Base-by-base conservation (phyloP, 1,284 basidiomycete species). In the Rugosomyces carneus region DNA sequence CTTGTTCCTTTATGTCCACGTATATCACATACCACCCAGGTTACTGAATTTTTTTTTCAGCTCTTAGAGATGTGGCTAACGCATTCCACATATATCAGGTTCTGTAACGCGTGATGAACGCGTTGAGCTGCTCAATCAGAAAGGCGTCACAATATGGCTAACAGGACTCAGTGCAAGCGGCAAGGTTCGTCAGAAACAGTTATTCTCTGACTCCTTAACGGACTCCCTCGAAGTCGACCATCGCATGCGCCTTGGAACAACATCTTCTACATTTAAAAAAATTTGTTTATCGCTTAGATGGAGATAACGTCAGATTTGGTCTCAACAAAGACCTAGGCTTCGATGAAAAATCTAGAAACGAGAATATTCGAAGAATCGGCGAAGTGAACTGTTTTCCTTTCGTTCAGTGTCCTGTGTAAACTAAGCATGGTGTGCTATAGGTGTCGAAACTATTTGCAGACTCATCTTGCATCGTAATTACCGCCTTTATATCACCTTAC, bases 401-500 rank as follows among this genome's bases (percentile, higher is more conserved):
- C 3, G 13, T 34, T 16, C 4, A 15, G 3, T 34, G 4, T 3
- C 3, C 13, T 45, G 31, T 16, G 23, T 19, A 45, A 40, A 10
- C 4, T 45, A 11, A 18, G 15, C 19, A 21, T 19, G 27, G 27
- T 44, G 8, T 48, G 44, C 8, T 48, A 18, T 58, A 93, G 92
- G 92, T 99, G 42, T 86, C 96, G 23, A 93, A 93, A 61, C 76
- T 99, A 32, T 97, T 99, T 65, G 82, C 93, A 11, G 89, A 94
- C 56, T 83, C 93, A 2, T 84, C 81, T 34, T 86, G 87, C 53
- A 78, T 97, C 56, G 78, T 89, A 18, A 78, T 97, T 61, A 96
- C 96, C 6, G 94, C 95, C 21, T 99, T 99, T 72, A 99, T 99
- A 68, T 97, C 94, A 5, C 96, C 96, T n/a, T 98, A 93, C 66